Evolutionary conservation across 208 protist genomes (phyloP), one percentile per base, ranked within the genome.

Genomic region (Acanthamoeba culbertsoni): DNA sequence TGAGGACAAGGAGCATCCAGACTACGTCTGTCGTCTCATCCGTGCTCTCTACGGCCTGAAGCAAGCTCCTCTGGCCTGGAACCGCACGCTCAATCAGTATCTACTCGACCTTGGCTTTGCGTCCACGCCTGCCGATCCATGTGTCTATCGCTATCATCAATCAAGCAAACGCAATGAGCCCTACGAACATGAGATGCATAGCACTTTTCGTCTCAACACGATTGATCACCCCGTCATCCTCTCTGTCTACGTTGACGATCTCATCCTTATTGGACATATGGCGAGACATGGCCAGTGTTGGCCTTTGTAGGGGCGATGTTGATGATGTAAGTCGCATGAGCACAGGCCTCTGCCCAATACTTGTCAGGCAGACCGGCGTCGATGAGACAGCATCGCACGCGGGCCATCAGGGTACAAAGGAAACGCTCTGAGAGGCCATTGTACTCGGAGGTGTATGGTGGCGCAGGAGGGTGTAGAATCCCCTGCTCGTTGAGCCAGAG

Each of bases 41-140:
- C 51, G 31, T 0, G 43, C 63, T 4, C 86, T 92, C 62, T 92
- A 92, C 33, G 59, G 59, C 20, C 55, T 92, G 28, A 77, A 92
- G 62, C 59, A 92, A 23, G 82, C 82, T 4, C 59, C 62, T 28
- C 86, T 71, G 0, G 46, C 43, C 14, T 92, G 59, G 35, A 92
- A 77, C 31, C 26, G 43, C 16, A 92, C 31, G 2, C 37, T 92
- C 8, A 37, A 92, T 46, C 23, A 28, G 0, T 59, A 33, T 43
- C 65, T 92, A 12, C 5, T 31, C 48, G 31, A 75, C 20, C 7
- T 92, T 51, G 26, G 45, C 23, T 92, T 92, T 40, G 18, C 12
- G 0, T 12, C 86, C 3, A 37, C 28, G 12, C 14, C 28, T 20
- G 42, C 42, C 16, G 12, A 92, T 45, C 43, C 59, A 8, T 92